Conservation (phyloP, 2,329 filamentous ascomycete genomes). For the Colletotrichum sp. region DNA sequence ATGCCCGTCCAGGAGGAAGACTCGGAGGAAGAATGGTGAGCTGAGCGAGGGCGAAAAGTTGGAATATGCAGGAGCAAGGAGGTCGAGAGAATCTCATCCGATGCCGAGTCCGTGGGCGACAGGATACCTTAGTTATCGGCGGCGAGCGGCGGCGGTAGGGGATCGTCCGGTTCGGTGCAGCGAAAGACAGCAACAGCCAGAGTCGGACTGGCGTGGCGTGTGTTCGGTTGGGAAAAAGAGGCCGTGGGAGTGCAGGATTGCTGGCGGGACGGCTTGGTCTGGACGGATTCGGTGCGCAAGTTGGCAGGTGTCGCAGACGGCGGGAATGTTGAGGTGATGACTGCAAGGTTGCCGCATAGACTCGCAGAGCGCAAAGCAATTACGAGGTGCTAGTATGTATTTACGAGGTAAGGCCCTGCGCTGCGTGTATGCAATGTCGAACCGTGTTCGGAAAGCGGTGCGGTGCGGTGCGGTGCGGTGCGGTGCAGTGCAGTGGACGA, state of each 20-base stretch:
- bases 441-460: conserved; percentile 18
- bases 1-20: background rate
- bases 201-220: background rate
- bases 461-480: background rate
- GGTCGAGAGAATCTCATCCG: background rate
- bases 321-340: background rate
- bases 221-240: background rate
- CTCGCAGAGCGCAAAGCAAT: conserved; percentile 1
- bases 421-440: conserved; percentile 11
- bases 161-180: background rate
- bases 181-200: background rate
- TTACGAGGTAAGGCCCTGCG: background rate
- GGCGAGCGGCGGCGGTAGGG: background rate
- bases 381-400: conserved; percentile 3
- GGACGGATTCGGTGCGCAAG: background rate
- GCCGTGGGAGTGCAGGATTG: background rate
- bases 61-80: background rate
- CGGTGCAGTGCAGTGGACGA: background rate
- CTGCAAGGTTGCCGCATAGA: conserved; percentile 5
- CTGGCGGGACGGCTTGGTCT: background rate
- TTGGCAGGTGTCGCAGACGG: background rate
- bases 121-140: background rate
- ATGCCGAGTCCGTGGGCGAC: background rate
- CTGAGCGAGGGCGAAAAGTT: background rate
- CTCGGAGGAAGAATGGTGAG: background rate